A percentile compares a stretch with the other conserved stretches of the same genome.
phyloP scores from a whole-genome alignment of 2,329 filamentous ascomycete genomes.

The Calycina herbarum region DNA sequence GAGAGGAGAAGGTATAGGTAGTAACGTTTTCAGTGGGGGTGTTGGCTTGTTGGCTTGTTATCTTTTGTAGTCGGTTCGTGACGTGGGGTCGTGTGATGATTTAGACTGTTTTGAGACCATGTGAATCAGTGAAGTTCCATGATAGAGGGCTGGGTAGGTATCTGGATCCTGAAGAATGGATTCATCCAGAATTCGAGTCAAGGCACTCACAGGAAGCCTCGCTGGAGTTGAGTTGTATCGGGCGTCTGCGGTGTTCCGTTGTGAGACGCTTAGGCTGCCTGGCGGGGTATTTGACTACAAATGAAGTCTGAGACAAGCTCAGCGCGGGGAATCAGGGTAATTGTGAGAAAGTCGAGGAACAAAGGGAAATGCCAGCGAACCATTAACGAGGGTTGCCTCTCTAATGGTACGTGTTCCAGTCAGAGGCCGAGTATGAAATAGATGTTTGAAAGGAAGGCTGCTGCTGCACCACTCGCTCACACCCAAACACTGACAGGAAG shows the following conservation, averaged over 20 bases:
- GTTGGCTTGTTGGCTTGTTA: background rate
- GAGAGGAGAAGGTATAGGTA: background rate
- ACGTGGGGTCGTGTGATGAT: slow-evolving; percentile 1
- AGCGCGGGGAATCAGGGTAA: background rate
- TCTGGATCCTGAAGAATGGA: background rate
- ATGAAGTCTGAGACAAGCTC: background rate
- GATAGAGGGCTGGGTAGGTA: background rate
- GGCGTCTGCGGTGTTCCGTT: background rate
- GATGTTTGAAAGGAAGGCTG: background rate
- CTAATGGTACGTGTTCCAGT: background rate
- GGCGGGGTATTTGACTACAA: background rate
- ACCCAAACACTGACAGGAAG: background rate
- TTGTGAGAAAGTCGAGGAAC: background rate
- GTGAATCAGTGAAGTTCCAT: background rate
- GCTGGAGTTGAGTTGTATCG: background rate
- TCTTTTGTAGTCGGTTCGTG: background rate
- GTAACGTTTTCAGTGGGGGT: background rate
- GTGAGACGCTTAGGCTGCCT: background rate
- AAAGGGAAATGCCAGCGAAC: background rate
- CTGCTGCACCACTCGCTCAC: background rate
- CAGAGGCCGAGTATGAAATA: background rate
- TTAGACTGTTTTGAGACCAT: background rate
- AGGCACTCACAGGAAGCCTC: background rate
- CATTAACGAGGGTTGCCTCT: background rate
- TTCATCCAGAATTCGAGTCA: background rate